phyloP scores from a whole-genome alignment of 345 rosid genomes.

The Eucalyptus cloeziana region DNA sequence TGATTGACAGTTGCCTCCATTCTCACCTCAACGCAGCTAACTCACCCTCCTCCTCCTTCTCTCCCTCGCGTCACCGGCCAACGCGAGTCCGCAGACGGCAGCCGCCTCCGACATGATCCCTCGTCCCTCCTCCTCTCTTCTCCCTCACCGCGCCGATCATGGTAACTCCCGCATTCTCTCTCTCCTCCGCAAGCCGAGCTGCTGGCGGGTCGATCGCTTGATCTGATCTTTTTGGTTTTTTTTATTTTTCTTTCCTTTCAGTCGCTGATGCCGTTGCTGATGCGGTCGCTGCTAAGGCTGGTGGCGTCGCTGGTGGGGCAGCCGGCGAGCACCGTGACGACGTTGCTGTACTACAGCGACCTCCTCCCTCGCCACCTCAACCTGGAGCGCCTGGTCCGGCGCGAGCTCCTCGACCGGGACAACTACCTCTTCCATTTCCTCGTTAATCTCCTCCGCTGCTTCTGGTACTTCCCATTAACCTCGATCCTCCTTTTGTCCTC shows the following conservation, averaged over 20 bases:
- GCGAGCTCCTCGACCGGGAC: slow-evolving; percentile 20
- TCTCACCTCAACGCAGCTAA: background rate
- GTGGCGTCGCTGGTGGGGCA: slow-evolving; percentile 7
- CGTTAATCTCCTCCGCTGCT: slow-evolving; percentile 35
- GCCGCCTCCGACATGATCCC: background rate
- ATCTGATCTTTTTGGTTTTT: background rate
- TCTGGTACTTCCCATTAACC: slow-evolving; percentile 10
- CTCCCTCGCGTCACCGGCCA: background rate
- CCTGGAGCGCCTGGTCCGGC: slow-evolving; percentile 30
- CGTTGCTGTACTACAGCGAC: slow-evolving; percentile 32
- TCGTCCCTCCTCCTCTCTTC: background rate
- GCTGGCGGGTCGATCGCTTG: background rate
- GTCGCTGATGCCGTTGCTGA: slow-evolving; percentile 23
- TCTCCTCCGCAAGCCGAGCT: background rate
- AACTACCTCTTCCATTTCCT: slow-evolving; percentile 46
- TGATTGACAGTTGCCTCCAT: background rate
- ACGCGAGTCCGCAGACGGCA: background rate
- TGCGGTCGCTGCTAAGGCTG: slow-evolving; percentile 22
- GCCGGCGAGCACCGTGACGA: slow-evolving; percentile 26
- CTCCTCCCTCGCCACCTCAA: slow-evolving; percentile 27
- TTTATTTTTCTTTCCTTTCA: background rate
- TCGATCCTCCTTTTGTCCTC: background rate
- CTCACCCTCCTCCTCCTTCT: background rate
- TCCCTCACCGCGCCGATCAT: background rate
- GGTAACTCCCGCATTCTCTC: background rate